Evolutionary conservation across 352 stramenopile genomes (phyloP).

Genomic region (Pythium plurisporium): DNA sequence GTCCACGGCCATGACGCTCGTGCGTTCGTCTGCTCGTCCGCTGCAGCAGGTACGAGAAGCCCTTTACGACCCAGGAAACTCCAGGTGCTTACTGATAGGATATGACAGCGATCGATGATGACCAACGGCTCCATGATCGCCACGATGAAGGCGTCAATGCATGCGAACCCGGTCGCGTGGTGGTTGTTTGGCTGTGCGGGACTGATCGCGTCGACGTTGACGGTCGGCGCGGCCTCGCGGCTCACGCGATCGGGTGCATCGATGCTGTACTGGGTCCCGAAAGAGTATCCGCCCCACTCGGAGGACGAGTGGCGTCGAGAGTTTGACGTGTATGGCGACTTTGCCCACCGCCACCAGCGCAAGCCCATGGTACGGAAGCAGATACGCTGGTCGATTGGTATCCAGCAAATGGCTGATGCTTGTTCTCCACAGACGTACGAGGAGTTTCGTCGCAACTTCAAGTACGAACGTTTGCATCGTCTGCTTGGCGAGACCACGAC

Average conservation of each 20-base stretch:
- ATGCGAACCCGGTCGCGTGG: no score
- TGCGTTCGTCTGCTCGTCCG: background rate
- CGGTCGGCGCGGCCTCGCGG: slow-evolving; percentile 92
- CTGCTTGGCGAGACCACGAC: slow-evolving; percentile 91
- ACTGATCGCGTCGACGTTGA: slow-evolving; percentile 92
- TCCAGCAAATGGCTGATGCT: background rate
- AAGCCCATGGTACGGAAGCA: slow-evolving; percentile 41
- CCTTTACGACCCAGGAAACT: no score
- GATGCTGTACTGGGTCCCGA: slow-evolving; percentile 94
- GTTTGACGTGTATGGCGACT: slow-evolving; percentile 94
- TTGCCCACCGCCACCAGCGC: slow-evolving; percentile 92
- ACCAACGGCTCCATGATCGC: slow-evolving; percentile 99
- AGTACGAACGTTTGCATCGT: slow-evolving; percentile 87
- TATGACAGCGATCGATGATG: no score
- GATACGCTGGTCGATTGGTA: background rate
- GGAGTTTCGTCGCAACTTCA: slow-evolving; percentile 97
- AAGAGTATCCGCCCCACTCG: slow-evolving; percentile 80
- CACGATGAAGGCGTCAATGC: no score
- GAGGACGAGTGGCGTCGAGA: slow-evolving; percentile 90
- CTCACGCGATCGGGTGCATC: slow-evolving; percentile 94
- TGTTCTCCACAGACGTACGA: slow-evolving; percentile 74
- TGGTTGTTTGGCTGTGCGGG: slow-evolving; percentile 92
- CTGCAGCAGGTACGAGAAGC: slow-evolving; percentile 13
- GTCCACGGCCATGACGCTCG: background rate
- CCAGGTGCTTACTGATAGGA: no score